These are phyloP conservation scores for Spongiforma sp. DNA, from an alignment of 1,284 basidiomycete species.

Conservation along the genomic window DNA sequence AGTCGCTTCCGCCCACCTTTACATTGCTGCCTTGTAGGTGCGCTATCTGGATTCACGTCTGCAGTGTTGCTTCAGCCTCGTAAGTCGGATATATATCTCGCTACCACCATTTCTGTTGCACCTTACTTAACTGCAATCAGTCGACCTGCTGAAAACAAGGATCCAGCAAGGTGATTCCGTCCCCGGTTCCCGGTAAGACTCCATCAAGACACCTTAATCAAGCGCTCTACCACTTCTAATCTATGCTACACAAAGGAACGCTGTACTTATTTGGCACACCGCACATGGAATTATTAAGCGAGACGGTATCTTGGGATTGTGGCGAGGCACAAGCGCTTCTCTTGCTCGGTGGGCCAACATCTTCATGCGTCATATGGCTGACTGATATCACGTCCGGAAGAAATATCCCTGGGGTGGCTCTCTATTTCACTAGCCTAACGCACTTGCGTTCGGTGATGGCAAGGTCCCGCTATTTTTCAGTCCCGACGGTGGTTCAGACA, in stretches of 20 bases:
- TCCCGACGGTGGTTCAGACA: constrained; percentile 33
- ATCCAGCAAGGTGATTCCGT: constrained; percentile 76
- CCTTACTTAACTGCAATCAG: constrained; percentile 42
- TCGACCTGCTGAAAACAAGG: constrained; percentile 89
- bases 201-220: too few species aligned
- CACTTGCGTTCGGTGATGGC: constrained; percentile 78
- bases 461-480: constrained; percentile 64
- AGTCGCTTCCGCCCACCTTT: background rate
- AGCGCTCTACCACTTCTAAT: constrained; percentile 1
- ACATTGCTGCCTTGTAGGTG: constrained; percentile 50
- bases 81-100: constrained; percentile 38
- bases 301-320: constrained; percentile 73
- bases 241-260: constrained; percentile 36
- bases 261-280: constrained; percentile 50
- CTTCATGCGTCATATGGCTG: background rate
- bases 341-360: constrained; percentile 63
- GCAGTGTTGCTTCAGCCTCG: constrained; percentile 80
- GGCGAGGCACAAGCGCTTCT: constrained; percentile 88
- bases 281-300: constrained; percentile 63
- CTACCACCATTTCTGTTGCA: too few species aligned
- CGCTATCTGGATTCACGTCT: constrained; percentile 75
- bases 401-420: constrained; percentile 91
- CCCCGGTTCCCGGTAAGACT: constrained; percentile 43
- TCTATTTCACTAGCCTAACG: constrained; percentile 90
- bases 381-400: constrained; percentile 48